Evolutionary conservation across 2,329 filamentous ascomycete genomes (phyloP), one percentile per base, ranked within the genome.

Genomic region (Ophiostoma sp.): DNA sequence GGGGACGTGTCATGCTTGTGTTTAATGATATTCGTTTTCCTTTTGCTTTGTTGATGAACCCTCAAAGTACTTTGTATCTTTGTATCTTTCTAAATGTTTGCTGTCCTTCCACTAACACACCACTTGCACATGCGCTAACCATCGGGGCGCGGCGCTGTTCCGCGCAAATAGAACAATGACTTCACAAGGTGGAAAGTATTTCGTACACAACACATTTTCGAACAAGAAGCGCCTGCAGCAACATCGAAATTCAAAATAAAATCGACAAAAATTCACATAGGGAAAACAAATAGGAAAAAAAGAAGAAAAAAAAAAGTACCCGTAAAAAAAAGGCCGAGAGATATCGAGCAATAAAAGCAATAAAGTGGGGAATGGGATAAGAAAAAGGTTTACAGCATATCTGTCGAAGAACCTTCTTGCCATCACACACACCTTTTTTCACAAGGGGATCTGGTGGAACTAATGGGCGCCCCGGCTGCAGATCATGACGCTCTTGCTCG

Each of bases 391-490:
- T 28, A 59, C 7, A 66, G 57, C 33, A 63, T 39, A 36, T 15
- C 59, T 64, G 31, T 22, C 9, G 33, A 42, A 64, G n/a, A 42
- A 42, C n/a, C 11, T 9, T 42, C 33, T 64, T 9, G 28, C 33
- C 59, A 22, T 39, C 33, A 64, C 36, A 64, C 59, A 33, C 55
- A 31, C 15, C 19, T 55, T 8, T n/a, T 17, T n/a, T 15, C 2
- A n/a, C 50, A 39, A 25, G 36, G 42, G 59, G 69, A 73, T 71
- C 72, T 73, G 69, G 69, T 71, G 72, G 69, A 73, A 73, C 72
- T 55, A 36, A n/a, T 15, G 19, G 12, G 33, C 42, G 68, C 57
- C 70, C 55, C 12, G 52, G 68, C 39, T 73, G 71, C 52, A 70
- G 71, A 71, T 70, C 69, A 69, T 59, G 45, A 70, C 69, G 61